Evolutionary conservation across 352 stramenopile species (phyloP).

Genomic region (Peronospora tabacina): DNA sequence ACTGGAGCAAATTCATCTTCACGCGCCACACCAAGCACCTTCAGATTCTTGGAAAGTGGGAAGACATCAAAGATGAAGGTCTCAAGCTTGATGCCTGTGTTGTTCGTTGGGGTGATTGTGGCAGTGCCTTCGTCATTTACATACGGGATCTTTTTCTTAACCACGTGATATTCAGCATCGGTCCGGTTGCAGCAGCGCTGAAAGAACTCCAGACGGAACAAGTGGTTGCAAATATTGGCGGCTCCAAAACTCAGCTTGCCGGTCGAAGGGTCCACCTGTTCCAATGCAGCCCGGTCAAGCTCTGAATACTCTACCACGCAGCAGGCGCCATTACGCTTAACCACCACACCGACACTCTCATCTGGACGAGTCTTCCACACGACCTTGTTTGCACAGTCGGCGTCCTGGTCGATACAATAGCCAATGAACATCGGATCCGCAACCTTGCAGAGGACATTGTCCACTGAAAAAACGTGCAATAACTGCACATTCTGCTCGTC

Average conservation of each 20-base stretch:
- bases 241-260: constrained; percentile 90
- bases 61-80: constrained; percentile 99
- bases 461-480: constrained; percentile 95
- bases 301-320: constrained; percentile 98
- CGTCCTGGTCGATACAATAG: constrained; percentile 89
- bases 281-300: constrained; percentile 72
- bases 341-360: constrained; percentile 92
- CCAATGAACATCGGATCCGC: constrained; percentile 95
- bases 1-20: constrained; percentile 88
- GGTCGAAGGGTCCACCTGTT: constrained; percentile 46
- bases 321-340: constrained; percentile 67
- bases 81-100: constrained; percentile 97
- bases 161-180: constrained; percentile 93
- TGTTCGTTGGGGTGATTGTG: constrained; percentile 72
- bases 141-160: constrained; percentile 96
- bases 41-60: constrained; percentile 88
- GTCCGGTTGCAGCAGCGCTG: constrained; percentile 84
- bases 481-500: constrained; percentile 83
- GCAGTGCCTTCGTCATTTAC: constrained; percentile 76
- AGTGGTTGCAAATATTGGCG: constrained; percentile 99
- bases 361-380: constrained; percentile 90
- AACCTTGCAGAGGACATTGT: constrained; percentile 96
- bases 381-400: constrained; percentile 96
- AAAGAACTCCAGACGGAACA: constrained; percentile 82
- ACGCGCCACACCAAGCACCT: constrained; percentile 86